A percentile compares a stretch with the other conserved stretches of the same genome.
phyloP scores from a whole-genome alignment of 106 monocot species.

The Gastrodia elata region DNA sequence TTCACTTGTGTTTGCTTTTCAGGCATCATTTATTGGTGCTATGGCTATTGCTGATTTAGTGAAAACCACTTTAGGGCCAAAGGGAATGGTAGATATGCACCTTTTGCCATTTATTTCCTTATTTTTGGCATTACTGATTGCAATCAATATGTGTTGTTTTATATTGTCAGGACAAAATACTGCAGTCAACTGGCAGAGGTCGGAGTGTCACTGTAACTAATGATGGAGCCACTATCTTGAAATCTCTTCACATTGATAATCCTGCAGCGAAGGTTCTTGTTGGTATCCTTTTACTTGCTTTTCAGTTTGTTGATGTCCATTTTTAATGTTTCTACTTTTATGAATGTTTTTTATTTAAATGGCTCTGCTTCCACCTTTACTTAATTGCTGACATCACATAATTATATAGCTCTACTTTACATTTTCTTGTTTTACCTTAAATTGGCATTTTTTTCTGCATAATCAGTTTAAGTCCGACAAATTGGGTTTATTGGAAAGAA shows the following conservation, averaged over 20 bases:
- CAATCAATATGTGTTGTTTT: background rate
- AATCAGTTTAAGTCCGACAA: background rate
- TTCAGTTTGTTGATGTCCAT: background rate
- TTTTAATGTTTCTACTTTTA: background rate
- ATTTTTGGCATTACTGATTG: background rate
- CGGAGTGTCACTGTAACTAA: slow-evolving; percentile 88
- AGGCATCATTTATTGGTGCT: slow-evolving; percentile 94
- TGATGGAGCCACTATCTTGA: slow-evolving; percentile 97
- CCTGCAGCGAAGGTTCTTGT: slow-evolving; percentile 94
- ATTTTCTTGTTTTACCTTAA: background rate
- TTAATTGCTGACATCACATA: background rate
- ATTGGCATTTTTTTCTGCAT: background rate
- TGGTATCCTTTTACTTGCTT: slow-evolving; percentile 17
- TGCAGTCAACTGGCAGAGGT: slow-evolving; percentile 95
- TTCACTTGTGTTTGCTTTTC: background rate
- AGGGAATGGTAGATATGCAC: slow-evolving; percentile 71
- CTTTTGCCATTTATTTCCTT: background rate
- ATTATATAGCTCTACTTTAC: background rate
- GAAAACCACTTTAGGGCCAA: slow-evolving; percentile 97
- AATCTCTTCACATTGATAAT: slow-evolving; percentile 97
- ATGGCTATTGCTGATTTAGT: slow-evolving; percentile 94
- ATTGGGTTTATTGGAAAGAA: background rate
- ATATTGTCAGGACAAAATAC: slow-evolving; percentile 69
- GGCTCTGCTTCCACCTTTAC: background rate
- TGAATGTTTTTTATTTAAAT: background rate